A percentile compares a stretch with the other conserved stretches of the same genome.
Evolutionary conservation across 73 alveolate species (phyloP).

Genomic region (Tetrahymena borealis): DNA sequence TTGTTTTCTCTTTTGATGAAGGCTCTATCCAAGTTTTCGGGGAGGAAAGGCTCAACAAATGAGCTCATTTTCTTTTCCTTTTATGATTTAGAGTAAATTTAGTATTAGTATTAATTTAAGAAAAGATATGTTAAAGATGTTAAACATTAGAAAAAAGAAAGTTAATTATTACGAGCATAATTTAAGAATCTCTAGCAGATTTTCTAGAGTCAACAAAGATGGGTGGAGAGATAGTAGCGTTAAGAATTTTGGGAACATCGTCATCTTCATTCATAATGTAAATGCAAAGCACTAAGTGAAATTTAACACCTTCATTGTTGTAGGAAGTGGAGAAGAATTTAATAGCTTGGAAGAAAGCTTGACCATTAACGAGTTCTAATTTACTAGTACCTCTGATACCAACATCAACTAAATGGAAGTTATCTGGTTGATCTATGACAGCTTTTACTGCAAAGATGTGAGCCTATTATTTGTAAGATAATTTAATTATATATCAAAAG

Average conservation of each 20-base stretch:
- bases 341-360: constrained; percentile 34
- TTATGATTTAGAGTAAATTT: neutral
- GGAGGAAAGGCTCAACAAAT: constrained; percentile 39
- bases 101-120: too few relatives aligned
- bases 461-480: neutral
- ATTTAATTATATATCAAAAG: too few relatives aligned
- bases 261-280: constrained; percentile 18
- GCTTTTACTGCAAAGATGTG: constrained; percentile 30
- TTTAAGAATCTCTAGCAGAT: constrained; percentile 30
- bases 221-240: constrained; percentile 44
- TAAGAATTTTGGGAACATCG: constrained; percentile 22
- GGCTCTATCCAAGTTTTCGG: constrained; percentile 19
- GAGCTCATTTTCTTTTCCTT: constrained; percentile 10
- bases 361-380: constrained; percentile 32
- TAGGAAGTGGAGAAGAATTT: constrained; percentile 32
- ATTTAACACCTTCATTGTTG: constrained; percentile 44
- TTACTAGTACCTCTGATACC: constrained; percentile 45
- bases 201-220: constrained; percentile 34
- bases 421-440: constrained; percentile 2
- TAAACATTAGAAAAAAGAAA: neutral
- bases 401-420: constrained; percentile 22
- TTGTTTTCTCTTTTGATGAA: constrained; percentile 40
- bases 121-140: neutral
- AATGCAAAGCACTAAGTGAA: constrained; percentile 29
- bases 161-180: neutral